Percentiles rank a stretch among this genome's conserved stretches.
Conservation (phyloP, 1,284 basidiomycete genomes). For the Ustilago vetiveriae region DNA sequence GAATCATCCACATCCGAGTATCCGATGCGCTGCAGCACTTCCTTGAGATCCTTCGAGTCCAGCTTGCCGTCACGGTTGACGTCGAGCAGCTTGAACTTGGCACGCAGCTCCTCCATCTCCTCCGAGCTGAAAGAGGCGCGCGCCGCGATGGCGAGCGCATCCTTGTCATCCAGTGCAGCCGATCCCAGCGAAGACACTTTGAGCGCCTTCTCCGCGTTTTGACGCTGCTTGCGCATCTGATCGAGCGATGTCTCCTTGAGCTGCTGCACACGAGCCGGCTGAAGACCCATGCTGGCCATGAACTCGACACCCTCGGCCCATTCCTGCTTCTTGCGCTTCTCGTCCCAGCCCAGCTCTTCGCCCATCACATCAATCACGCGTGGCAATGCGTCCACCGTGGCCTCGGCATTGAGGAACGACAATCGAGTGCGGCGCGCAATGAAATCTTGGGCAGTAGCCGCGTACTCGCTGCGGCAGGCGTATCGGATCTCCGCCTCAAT, state of each 20-base stretch:
- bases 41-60: conserved; percentile 56
- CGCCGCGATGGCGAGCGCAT: conserved; percentile 44
- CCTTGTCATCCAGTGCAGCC: conserved; percentile 44
- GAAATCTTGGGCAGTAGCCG: conserved; percentile 87
- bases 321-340: conserved; percentile 71
- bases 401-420: conserved; percentile 90
- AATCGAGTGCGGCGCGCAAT: conserved; percentile 89
- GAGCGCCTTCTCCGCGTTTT: conserved; percentile 39
- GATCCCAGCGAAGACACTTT: conserved; percentile 28
- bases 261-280: conserved; percentile 50
- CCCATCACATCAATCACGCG: conserved; percentile 91
- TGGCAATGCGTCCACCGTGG: conserved; percentile 84
- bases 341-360: conserved; percentile 82
- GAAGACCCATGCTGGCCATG: conserved; percentile 68
- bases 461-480: conserved; percentile 89
- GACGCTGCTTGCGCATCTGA: conserved; percentile 50
- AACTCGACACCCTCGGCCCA: conserved; percentile 62
- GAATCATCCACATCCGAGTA: conserved; percentile 55
- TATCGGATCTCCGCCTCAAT: conserved; percentile 94
- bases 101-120: conserved; percentile 57
- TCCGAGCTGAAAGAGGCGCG: conserved; percentile 59
- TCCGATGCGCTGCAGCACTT: conserved; percentile 56
- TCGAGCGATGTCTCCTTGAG: conserved; percentile 51
- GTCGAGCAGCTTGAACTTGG: conserved; percentile 58
- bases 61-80: conserved; percentile 58